Percentiles rank a stretch among this genome's conserved stretches.
These are phyloP conservation scores for Betula pendula DNA, from an alignment of 306 rosid genomes.

Conservation along the genomic window DNA sequence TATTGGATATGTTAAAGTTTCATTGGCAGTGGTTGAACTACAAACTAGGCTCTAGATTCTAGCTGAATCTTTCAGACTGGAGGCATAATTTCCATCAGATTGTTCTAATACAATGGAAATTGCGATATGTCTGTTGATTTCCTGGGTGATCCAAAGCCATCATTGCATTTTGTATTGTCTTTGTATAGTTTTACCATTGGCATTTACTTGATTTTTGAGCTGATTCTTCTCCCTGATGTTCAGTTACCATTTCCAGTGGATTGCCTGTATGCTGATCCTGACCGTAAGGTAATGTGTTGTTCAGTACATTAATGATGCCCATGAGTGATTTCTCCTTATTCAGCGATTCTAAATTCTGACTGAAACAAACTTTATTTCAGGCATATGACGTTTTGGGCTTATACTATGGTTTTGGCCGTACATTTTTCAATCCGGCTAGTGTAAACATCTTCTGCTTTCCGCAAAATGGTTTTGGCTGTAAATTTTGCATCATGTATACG, in stretches of 20 bases:
- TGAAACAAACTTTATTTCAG: slow-evolving; percentile 36
- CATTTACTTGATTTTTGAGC: slow-evolving; percentile 16
- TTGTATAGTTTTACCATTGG: slow-evolving; percentile 8
- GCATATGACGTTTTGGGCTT: slow-evolving; percentile 69
- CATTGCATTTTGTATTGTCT: neutral
- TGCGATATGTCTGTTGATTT: neutral
- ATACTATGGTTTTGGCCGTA: slow-evolving; percentile 75
- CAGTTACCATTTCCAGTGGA: slow-evolving; percentile 95
- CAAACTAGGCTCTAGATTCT: neutral
- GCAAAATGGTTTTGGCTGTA: neutral
- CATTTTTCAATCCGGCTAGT: slow-evolving; percentile 89
- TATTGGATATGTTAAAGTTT: neutral
- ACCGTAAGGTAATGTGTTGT: slow-evolving; percentile 52
- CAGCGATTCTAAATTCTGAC: slow-evolving; percentile 23
- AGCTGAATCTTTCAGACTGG: neutral
- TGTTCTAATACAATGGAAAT: neutral
- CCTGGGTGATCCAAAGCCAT: neutral
- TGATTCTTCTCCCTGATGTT: slow-evolving; percentile 22
- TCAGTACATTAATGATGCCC: slow-evolving; percentile 4
- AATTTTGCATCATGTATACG: neutral
- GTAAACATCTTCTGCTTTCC: slow-evolving; percentile 39
- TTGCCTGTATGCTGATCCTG: slow-evolving; percentile 83
- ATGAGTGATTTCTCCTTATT: neutral
- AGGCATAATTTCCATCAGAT: neutral
- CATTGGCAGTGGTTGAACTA: neutral